A percentile compares a stretch with the other conserved stretches of the same genome.
phyloP scores from a whole-genome alignment of 441 rosid species.

The Erodium texanum region DNA sequence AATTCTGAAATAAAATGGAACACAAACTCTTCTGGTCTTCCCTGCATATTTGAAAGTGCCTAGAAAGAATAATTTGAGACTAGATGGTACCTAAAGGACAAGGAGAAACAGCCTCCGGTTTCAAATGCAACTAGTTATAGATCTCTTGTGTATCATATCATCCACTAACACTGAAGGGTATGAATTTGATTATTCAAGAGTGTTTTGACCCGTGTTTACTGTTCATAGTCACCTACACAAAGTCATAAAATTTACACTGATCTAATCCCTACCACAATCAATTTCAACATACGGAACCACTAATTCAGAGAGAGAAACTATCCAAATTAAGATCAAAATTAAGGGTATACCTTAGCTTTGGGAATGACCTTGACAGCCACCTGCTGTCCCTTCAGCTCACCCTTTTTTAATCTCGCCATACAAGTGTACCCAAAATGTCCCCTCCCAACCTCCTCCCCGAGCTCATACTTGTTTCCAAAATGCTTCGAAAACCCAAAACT shows the following conservation, averaged over 20 bases:
- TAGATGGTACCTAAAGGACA: not conserved
- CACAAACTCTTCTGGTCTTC: not conserved
- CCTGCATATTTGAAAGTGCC: not conserved
- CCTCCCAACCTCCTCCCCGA: slow-evolving; percentile 81
- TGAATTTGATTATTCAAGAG: not conserved
- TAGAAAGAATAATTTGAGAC: not conserved
- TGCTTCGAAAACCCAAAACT: slow-evolving; percentile 85
- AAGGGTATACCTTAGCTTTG: slow-evolving; percentile 54
- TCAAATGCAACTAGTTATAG: not conserved
- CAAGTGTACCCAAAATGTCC: slow-evolving; percentile 98
- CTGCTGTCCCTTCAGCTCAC: slow-evolving; percentile 65
- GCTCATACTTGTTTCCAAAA: slow-evolving; percentile 50
- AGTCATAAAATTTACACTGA: not conserved
- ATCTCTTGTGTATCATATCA: not conserved
- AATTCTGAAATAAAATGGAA: not conserved
- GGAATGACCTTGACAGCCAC: slow-evolving; percentile 92
- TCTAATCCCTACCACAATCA: not conserved
- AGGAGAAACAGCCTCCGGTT: not conserved
- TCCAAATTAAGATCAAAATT: not conserved
- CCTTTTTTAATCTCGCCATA: slow-evolving; percentile 79
- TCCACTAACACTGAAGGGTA: not conserved
- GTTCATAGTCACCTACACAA: not conserved
- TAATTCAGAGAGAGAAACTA: no score
- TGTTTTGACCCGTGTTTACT: not conserved
- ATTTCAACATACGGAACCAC: no score